phyloP scores from a whole-genome alignment of 305 asterid species.

The Vinca major region DNA sequence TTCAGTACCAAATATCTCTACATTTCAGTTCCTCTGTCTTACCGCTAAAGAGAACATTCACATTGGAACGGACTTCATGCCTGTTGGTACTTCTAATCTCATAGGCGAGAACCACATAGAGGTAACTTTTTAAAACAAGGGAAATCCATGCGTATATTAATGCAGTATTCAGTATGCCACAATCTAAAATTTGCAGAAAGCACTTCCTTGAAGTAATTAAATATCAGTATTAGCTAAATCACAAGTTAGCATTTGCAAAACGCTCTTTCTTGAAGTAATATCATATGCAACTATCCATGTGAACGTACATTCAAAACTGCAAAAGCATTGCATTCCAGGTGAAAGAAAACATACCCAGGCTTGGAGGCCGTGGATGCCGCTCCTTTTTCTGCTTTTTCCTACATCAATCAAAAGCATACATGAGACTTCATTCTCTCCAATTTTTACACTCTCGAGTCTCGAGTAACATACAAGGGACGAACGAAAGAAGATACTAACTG shows the following conservation, averaged over 20 bases:
- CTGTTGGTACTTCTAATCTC: not conserved
- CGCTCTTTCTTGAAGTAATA: not conserved
- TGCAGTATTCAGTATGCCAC: not conserved
- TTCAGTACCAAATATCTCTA: not conserved
- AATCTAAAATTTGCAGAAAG: too few species aligned
- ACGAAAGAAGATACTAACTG: conserved; percentile 29
- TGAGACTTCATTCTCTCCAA: not conserved
- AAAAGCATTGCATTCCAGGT: not conserved
- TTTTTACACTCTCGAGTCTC: not conserved
- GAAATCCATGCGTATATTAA: not conserved
- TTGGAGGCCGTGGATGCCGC: conserved; percentile 42
- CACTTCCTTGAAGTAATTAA: too few species aligned
- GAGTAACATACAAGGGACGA: conserved; percentile 4
- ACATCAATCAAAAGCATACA: conserved; percentile 12
- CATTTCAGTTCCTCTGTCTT: not conserved
- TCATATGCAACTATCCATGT: not conserved
- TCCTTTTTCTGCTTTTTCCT: conserved; percentile 41
- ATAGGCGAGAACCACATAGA: not conserved
- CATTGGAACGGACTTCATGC: not conserved
- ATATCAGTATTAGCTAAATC: not conserved
- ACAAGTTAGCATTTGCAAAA: not conserved
- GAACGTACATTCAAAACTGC: not conserved
- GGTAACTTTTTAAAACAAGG: not conserved
- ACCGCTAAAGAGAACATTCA: not conserved
- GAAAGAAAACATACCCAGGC: conserved; percentile 42